A percentile compares a stretch with the other conserved stretches of the same genome.
phyloP scores from a whole-genome alignment of 495 filamentous ascomycete genomes.

The Podospora fimiseda region DNA sequence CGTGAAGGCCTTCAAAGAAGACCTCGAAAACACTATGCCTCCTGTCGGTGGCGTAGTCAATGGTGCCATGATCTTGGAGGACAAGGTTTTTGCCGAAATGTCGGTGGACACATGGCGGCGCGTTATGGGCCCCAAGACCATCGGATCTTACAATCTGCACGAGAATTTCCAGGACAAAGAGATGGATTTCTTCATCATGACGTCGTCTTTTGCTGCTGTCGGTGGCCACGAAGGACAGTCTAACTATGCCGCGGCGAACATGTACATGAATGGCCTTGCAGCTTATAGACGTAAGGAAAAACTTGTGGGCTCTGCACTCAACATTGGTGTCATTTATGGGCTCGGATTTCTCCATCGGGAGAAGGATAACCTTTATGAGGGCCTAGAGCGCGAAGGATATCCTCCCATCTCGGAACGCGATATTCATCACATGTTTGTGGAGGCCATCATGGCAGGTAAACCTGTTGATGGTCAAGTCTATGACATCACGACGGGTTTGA shows the following conservation, averaged over 20 bases:
- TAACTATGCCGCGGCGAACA: slow-evolving; percentile 53
- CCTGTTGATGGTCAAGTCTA: slow-evolving; percentile 16
- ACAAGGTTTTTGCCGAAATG: slow-evolving; percentile 45
- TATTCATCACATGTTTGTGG: slow-evolving; percentile 54
- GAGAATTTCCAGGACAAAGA: slow-evolving; percentile 23
- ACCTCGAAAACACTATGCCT: slow-evolving; percentile 21
- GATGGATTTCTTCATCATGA: slow-evolving; percentile 47
- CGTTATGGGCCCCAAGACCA: slow-evolving; percentile 40
- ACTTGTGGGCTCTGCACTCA: slow-evolving; percentile 39
- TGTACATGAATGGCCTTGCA: slow-evolving; percentile 46
- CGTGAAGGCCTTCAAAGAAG: slow-evolving; percentile 25
- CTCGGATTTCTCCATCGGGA: slow-evolving; percentile 50
- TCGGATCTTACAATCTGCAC: slow-evolving; percentile 38
- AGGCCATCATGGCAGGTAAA: slow-evolving; percentile 43
- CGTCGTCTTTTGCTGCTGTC: slow-evolving; percentile 41
- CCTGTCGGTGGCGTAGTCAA: slow-evolving; percentile 45
- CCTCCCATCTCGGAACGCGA: slow-evolving; percentile 54
- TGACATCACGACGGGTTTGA: slow-evolving; percentile 37
- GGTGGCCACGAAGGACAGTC: slow-evolving; percentile 44
- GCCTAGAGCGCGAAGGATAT: slow-evolving; percentile 40
- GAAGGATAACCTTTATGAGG: slow-evolving; percentile 34
- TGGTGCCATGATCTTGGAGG: slow-evolving; percentile 50
- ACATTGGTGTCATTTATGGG: slow-evolving; percentile 54
- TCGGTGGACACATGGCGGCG: slow-evolving; percentile 31
- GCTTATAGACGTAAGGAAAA: slow-evolving; percentile 29